Evolutionary conservation across 2,329 filamentous ascomycete species (phyloP).

Genomic region (Neofusicoccum ribis): DNA sequence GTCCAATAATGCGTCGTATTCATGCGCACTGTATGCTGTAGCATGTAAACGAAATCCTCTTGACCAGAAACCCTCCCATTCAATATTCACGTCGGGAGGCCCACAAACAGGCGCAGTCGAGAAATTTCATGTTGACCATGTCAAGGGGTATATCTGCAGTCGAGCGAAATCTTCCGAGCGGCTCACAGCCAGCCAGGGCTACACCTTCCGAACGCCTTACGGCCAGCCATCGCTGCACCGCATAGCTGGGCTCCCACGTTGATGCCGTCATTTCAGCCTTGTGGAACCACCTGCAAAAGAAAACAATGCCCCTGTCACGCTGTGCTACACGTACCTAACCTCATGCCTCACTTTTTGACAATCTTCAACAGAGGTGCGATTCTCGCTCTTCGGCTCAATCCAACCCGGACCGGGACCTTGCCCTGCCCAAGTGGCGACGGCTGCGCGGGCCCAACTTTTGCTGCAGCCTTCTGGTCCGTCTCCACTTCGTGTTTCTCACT

Average conservation of each 20-base stretch:
- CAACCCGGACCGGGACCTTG: slow-evolving; percentile 49
- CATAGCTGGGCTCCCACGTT: not conserved
- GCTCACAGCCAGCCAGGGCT: not conserved
- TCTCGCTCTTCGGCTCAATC: slow-evolving; percentile 49
- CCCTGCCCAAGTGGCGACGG: slow-evolving; percentile 34
- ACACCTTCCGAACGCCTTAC: not conserved
- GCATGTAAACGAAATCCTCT: slow-evolving; percentile 5
- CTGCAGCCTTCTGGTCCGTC: slow-evolving; percentile 6
- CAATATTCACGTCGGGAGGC: not conserved
- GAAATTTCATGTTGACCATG: not conserved
- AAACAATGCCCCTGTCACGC: not conserved
- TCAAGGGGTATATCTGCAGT: slow-evolving; percentile 3
- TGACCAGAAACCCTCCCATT: not conserved
- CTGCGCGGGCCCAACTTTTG: slow-evolving; percentile 21
- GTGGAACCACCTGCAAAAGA: not conserved
- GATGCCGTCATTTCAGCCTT: not conserved
- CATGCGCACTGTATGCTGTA: slow-evolving; percentile 3
- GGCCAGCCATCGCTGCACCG: not conserved
- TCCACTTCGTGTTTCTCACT: slow-evolving; percentile 9
- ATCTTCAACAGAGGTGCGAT: slow-evolving; percentile 51
- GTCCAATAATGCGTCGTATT: slow-evolving; percentile 8
- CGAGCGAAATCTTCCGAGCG: not conserved
- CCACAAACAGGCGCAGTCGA: not conserved
- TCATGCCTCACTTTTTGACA: slow-evolving; percentile 43
- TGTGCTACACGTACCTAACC: not conserved